Conservation (phyloP, 192 early-diverging fungal genomes). For the Chytriomyces hyalinus region DNA sequence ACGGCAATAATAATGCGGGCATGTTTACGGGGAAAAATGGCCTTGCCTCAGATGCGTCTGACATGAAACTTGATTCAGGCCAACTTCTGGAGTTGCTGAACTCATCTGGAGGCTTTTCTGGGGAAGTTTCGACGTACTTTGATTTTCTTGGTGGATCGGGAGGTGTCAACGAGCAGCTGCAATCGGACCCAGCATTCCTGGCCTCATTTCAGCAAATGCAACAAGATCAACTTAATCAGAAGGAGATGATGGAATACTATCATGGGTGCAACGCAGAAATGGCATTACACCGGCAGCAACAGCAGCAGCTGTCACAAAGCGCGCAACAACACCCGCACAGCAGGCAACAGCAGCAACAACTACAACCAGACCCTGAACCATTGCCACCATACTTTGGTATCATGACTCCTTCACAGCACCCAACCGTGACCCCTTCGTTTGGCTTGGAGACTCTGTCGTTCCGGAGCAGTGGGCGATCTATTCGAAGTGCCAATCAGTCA, state of each 20-base stretch:
- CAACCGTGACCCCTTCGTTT: too few species aligned
- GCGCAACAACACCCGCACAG: neutral
- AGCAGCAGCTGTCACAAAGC: neutral
- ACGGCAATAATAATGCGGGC: neutral
- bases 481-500: too few species aligned
- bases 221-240: neutral
- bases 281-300: neutral
- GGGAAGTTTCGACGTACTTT: neutral
- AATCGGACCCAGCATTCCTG: neutral
- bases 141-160: neutral
- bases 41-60: neutral
- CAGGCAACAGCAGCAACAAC: neutral
- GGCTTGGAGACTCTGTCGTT: too few species aligned
- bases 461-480: too few species aligned
- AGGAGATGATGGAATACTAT: too few species aligned
- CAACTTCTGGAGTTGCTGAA: constrained; percentile 6
- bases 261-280: too few species aligned
- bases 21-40: neutral
- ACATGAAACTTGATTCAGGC: constrained; percentile 19
- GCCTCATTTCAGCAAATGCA: neutral
- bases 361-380: constrained; percentile 10
- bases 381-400: constrained; percentile 26
- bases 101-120: neutral
- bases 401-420: neutral
- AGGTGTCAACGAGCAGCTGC: neutral